These are phyloP conservation scores for Dissophora globulifera DNA, from an alignment of 192 early-diverging fungal species.

Conservation along the genomic window DNA sequence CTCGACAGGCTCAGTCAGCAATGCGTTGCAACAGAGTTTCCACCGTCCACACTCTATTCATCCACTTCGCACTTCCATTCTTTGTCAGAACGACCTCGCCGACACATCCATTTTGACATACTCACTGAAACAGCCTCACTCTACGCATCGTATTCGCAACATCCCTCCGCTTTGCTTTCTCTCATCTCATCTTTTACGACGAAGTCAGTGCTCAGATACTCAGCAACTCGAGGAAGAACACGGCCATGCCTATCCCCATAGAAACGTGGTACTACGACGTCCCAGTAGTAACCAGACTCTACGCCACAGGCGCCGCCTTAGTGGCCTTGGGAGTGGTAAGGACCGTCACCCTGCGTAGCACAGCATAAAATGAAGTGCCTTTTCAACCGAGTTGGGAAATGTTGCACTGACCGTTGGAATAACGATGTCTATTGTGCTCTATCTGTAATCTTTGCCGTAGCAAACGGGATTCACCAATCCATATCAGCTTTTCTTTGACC, in stretches of 20 bases:
- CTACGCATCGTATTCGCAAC: too few relatives aligned
- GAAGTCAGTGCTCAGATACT: too few relatives aligned
- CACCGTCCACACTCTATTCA: not conserved
- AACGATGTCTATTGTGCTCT: not conserved
- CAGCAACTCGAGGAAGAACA: not conserved
- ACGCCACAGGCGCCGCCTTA: conserved; percentile 80
- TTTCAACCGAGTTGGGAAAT: too few relatives aligned
- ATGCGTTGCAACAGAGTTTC: too few relatives aligned
- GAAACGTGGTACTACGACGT: conserved; percentile 95
- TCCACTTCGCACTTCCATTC: not conserved
- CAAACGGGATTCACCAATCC: conserved; percentile 86
- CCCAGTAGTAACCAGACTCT: conserved; percentile 86
- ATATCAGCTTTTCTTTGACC: conserved; percentile 86
- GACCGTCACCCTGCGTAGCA: too few relatives aligned
- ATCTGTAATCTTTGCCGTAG: conserved; percentile 56
- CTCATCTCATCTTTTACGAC: too few relatives aligned
- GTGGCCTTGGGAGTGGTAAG: conserved; percentile 85
- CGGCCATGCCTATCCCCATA: conserved; percentile 65
- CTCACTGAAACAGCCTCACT: too few relatives aligned
- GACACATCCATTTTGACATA: too few relatives aligned
- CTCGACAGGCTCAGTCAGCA: too few relatives aligned
- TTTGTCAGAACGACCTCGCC: too few relatives aligned
- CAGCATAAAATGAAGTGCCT: too few relatives aligned
- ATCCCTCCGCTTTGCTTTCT: too few relatives aligned
- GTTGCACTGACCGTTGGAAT: conserved; percentile 1